Evolutionary conservation across 331 rosid species (phyloP), one percentile per base, ranked within the genome.

Genomic region (Acacia concinna): DNA sequence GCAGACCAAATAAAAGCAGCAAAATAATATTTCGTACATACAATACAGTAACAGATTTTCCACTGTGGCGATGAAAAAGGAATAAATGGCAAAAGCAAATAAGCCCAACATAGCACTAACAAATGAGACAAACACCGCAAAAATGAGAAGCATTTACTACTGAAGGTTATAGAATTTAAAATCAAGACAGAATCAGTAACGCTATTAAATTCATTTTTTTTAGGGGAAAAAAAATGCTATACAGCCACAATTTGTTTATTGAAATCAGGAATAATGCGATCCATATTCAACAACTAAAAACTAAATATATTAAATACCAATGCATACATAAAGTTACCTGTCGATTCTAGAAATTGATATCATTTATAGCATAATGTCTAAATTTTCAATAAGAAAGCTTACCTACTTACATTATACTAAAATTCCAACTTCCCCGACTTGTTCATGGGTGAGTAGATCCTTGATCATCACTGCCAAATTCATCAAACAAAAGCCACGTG

Each of bases 1-100:
- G 70, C 12, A 66, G 32, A 66, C 44, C 51, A 62, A 80, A 74
- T 71, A 74, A 70, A 47, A 77, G 15, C 57, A 67, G 4, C 32
- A 38, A 67, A 67, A 37, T 11, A 35, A 13, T 31, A 32, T 72
- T 72, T 59, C 15, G 25, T 54, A 8, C 0, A 56, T 38, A 21
- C 28, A 52, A 52, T n/a, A 52, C 60, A 0, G 7, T 21, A 56
- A 23, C 78, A 56, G 38, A n/a, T 23, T 38, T 54, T 32, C 23
- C 25, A 25, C 51, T 15, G 25, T n/a, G 17, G 52, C 2, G 60
- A n/a, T n/a, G 23, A 2, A 32, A 52, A 73, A 34, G 1, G 49
- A 13, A 70, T 34, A 51, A 73, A 51, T 12, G 25, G 23, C 7
- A 73, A n/a, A 2, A 1, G 51, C 35, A 54, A 13, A 56, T 47